Evolutionary conservation across 2,329 filamentous ascomycete species (phyloP).

Genomic region (Scedosporium aurantiacum): DNA sequence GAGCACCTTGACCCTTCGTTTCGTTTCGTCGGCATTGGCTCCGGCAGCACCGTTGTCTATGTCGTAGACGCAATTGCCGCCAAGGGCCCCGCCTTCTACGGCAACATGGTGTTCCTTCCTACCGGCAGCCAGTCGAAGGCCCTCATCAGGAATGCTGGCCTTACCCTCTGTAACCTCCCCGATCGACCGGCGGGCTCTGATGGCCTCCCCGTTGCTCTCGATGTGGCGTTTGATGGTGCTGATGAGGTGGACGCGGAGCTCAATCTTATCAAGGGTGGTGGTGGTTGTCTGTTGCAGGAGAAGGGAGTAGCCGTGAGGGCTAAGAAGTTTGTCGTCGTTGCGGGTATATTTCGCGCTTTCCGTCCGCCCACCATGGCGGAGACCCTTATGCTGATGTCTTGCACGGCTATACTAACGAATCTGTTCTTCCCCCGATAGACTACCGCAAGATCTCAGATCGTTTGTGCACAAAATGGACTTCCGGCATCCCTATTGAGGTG

Average conservation of each 20-base stretch:
- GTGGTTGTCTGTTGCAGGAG: conserved; percentile 95
- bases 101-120: conserved; percentile 72
- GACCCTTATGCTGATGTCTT: not conserved
- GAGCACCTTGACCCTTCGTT: conserved; percentile 56
- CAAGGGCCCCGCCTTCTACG: conserved; percentile 41
- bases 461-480: conserved; percentile 66
- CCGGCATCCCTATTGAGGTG: conserved; percentile 78
- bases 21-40: conserved; percentile 67
- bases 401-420: not conserved
- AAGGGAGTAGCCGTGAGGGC: conserved; percentile 84
- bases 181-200: conserved; percentile 50
- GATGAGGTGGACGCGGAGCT: conserved; percentile 92
- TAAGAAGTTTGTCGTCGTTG: conserved; percentile 78
- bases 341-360: conserved; percentile 41
- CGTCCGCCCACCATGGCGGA: not conserved
- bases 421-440: conserved; percentile 38
- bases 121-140: conserved; percentile 87
- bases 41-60: conserved; percentile 72
- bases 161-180: conserved; percentile 69
- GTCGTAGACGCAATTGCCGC: conserved; percentile 70
- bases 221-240: conserved; percentile 91
- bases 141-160: conserved; percentile 68
- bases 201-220: conserved; percentile 44
- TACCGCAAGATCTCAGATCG: conserved; percentile 78
- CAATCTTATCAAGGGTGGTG: conserved; percentile 96